Evolutionary conservation across 805 yeast species (phyloP), one percentile per base, ranked within the genome.

Genomic region (Middelhovenomyces tepae): DNA sequence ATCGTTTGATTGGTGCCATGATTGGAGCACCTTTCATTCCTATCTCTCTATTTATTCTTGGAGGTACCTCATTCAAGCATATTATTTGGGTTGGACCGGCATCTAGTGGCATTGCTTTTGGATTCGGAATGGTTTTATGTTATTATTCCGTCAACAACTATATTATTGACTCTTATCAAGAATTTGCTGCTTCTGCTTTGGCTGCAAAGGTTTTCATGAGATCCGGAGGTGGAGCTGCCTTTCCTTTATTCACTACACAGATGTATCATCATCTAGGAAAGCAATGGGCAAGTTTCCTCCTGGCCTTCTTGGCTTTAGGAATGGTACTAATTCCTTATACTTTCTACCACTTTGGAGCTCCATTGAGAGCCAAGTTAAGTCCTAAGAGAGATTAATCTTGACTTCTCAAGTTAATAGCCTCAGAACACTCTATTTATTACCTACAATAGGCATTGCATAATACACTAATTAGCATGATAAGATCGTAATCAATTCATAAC

Each of bases 101-200:
- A 56, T 64, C 75, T 26, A 67, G 73, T 8, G 75, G 77, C 16
- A 56, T 67, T 16, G 52, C 71, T 13, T 72, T 73, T 37, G 73
- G 74, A 5, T 55, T 62, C 43, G 78, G 78, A 16, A 66, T 73
- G 57, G 62, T 75, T 23, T 48, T 67, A 39, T 66, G 69, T 35
- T 74, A 74, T 61, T 69, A 70, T 42, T 84, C 87, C 51, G 87
- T 86, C 57, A 83, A 73, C 47, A 74, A 71, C 54, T 74, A 74
- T 49, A 65, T 74, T 42, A 71, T 86, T 53, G 95, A 86, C 58
- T 80, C 94, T 24, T 85, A 86, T 58, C 79, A 84, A 34, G 74
- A 78, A 50, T 52, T 35, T 28, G 58, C 59, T 28, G 59, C 78
- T 3, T 68, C 76, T 13, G 77, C 78, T 1, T 57, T 75, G 35